Percentiles rank a stretch among this genome's conserved stretches.
phyloP scores from a whole-genome alignment of 441 rosid species.

The Populus trichocarpa region DNA sequence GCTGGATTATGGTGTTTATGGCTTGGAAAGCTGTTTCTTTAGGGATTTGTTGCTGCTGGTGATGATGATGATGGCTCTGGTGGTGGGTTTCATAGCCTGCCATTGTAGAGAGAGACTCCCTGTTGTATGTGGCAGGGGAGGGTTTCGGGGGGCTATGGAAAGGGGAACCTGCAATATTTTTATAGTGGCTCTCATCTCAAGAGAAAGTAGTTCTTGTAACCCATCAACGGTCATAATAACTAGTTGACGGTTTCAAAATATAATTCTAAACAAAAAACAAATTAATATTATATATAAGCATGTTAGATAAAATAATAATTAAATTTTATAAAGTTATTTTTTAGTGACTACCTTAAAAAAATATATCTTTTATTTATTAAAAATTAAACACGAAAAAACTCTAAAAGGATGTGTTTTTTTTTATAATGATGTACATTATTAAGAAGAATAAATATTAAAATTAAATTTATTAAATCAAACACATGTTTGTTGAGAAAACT shows the following conservation, averaged over 20 bases:
- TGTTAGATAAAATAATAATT: neutral
- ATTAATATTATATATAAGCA: neutral
- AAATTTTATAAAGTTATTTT: too few species aligned
- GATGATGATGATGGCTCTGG: constrained; percentile 27
- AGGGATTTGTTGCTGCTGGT: constrained; percentile 44
- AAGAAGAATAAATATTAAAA: too few species aligned
- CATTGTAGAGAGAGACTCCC: constrained; percentile 35
- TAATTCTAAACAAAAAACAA: too few species aligned
- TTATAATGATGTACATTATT: neutral
- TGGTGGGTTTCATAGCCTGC: constrained; percentile 62
- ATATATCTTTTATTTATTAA: too few species aligned
- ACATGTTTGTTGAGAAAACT: too few species aligned
- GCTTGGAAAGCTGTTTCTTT: constrained; percentile 89
- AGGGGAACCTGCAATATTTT: neutral
- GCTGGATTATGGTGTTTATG: constrained; percentile 87
- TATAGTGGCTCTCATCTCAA: neutral
- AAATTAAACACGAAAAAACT: too few species aligned
- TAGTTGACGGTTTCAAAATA: neutral
- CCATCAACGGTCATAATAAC: neutral
- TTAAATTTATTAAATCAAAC: too few species aligned
- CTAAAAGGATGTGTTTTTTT: too few species aligned
- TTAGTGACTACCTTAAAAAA: neutral
- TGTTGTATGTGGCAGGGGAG: neutral
- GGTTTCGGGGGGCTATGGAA: neutral
- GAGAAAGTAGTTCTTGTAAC: neutral